A percentile compares a stretch with the other conserved stretches of the same genome.
phyloP scores from a whole-genome alignment of 2,329 filamentous ascomycete genomes.

The Exophiala sideris region DNA sequence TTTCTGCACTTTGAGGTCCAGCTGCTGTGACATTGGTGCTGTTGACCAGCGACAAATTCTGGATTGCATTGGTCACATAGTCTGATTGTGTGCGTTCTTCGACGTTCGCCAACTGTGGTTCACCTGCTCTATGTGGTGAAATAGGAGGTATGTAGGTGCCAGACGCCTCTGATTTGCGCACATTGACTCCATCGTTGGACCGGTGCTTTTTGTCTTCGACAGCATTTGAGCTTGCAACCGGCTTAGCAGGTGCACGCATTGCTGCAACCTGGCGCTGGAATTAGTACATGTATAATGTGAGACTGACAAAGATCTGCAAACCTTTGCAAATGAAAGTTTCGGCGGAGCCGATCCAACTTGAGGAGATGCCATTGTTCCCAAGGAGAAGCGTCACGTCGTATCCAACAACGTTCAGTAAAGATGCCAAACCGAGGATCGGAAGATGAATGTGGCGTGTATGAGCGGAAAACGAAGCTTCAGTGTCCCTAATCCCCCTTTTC shows the following conservation, averaged over 20 bases:
- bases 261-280: slow-evolving; percentile 39
- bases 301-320: slow-evolving; percentile 37
- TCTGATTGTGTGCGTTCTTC: slow-evolving; percentile 14
- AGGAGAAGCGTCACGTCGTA: slow-evolving; percentile 30
- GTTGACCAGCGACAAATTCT: slow-evolving; percentile 21
- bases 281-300: slow-evolving; percentile 27
- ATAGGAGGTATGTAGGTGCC: slow-evolving; percentile 1
- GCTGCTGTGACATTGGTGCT: slow-evolving; percentile 2
- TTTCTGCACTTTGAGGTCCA: slow-evolving; percentile 22
- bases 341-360: slow-evolving; percentile 34
- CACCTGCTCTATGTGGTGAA: slow-evolving; percentile 2
- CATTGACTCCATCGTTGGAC: slow-evolving; percentile 4
- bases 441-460: slow-evolving; percentile 19
- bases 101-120: slow-evolving; percentile 1
- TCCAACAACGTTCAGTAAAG: slow-evolving; percentile 21
- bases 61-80: slow-evolving; percentile 20
- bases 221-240: slow-evolving; percentile 11
- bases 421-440: slow-evolving; percentile 23
- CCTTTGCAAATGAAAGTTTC: slow-evolving; percentile 75
- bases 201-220: slow-evolving; percentile 26
- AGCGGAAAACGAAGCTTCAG: slow-evolving; percentile 12
- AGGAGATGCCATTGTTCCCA: slow-evolving; percentile 28
- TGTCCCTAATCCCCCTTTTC: slow-evolving; percentile 17
- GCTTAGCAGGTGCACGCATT: slow-evolving; percentile 36
- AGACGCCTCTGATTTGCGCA: background rate